These are phyloP conservation scores for Suillus subalutaceus DNA, from an alignment of 768 basidiomycete species.

Conservation along the genomic window DNA sequence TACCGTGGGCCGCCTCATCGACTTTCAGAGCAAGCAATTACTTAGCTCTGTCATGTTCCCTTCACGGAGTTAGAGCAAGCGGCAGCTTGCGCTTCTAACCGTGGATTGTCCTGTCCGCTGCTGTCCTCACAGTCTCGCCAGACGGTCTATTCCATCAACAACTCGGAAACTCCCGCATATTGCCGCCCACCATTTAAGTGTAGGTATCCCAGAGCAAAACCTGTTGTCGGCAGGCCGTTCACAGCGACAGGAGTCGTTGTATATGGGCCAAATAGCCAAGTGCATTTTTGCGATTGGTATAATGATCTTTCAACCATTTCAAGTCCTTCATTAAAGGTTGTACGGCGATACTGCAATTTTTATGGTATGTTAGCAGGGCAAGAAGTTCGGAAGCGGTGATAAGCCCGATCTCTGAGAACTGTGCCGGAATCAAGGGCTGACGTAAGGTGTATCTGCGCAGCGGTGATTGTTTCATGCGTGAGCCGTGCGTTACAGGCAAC, in stretches of 20 bases:
- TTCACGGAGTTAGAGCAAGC: neutral
- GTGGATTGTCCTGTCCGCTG: neutral
- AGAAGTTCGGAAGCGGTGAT: conserved; percentile 1
- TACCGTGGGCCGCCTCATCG: neutral
- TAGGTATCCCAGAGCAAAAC: neutral
- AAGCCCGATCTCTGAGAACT: neutral
- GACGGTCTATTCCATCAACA: neutral
- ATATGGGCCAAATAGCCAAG: neutral
- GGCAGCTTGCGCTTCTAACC: neutral
- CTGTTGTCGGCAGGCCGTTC: neutral
- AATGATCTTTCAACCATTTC: neutral
- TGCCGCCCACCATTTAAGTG: neutral
- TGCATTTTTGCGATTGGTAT: neutral
- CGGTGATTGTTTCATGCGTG: neutral
- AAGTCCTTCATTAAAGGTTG: neutral
- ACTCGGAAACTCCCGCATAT: neutral
- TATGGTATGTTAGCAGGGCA: neutral
- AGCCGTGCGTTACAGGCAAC: neutral
- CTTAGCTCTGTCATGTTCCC: neutral
- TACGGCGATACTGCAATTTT: neutral
- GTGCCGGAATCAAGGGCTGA: neutral
- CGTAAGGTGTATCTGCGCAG: neutral
- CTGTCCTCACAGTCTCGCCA: neutral
- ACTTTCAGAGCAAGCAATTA: neutral
- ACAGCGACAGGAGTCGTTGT: neutral